Base-by-base conservation (phyloP, 495 filamentous ascomycete species). In the Daldinia vernicosa region DNA sequence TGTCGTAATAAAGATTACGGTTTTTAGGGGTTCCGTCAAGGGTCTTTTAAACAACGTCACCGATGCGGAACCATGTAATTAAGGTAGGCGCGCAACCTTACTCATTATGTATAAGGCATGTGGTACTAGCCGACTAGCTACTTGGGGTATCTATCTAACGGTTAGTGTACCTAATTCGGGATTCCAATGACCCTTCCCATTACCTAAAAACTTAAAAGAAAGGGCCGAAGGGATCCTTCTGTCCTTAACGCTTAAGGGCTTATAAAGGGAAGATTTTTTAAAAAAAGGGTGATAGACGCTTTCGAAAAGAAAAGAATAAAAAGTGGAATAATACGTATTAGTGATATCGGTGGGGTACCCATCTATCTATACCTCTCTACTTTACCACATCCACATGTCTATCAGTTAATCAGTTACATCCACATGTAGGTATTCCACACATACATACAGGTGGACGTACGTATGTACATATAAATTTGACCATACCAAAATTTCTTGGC, bases 1-100 rank as follows among this genome's bases (percentile, higher is more conserved):
- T 56, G 28, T 47, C 14, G 37, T 65, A 39, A 35, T 28, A 35
- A 22, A 66, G 22, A 66, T 72, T 71, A 60, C 65, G 53, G 52
- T 60, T 63, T 64, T 62, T 60, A 65, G 43, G 65, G 64, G 70
- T 72, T 66, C 66, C 54, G 70, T 43, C 61, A 72, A 62, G 70
- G 65, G 65, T 62, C 63, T 55, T 55, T 60, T 39, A 62, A 37
- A 68, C 61, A 73, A 73, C 66, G 70, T 69, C 70, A 72, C 70
- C 17, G 37, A 54, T 57, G 52, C 59, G 63, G 63, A 45, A 67
- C 63, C 50, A 51, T 60, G 53, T 47, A 55, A 60, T 52, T 62
- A 53, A 53, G 50, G 50, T 53, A 53, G 50, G 50, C 6, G 27
- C 50, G 50, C 27, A 53, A 30, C n/a, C n/a, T n/a, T n/a, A n/a